phyloP scores from a whole-genome alignment of 2,329 filamentous ascomycete genomes.

The Furcasterigmium furcatum region DNA sequence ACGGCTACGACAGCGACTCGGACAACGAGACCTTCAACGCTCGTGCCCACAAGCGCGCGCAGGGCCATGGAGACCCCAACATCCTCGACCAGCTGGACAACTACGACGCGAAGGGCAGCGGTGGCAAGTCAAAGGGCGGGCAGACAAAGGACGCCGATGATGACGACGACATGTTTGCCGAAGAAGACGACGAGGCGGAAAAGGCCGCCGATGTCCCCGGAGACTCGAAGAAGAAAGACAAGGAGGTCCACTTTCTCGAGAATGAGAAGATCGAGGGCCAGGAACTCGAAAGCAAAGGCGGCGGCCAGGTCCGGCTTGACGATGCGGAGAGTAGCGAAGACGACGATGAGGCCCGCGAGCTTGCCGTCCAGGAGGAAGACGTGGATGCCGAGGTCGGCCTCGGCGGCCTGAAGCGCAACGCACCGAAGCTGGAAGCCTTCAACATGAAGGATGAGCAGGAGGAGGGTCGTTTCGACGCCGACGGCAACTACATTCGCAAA shows the following conservation, averaged over 20 bases:
- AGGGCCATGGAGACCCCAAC: slow-evolving; percentile 41
- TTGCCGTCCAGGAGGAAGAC: slow-evolving; percentile 71
- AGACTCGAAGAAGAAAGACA: slow-evolving; percentile 51
- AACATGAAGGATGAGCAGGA: slow-evolving; percentile 90
- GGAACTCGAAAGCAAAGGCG: slow-evolving; percentile 68
- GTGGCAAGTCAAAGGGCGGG: slow-evolving; percentile 25
- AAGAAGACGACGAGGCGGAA: slow-evolving; percentile 41
- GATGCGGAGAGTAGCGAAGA: slow-evolving; percentile 50
- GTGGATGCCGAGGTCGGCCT: slow-evolving; percentile 88
- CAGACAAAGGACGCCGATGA: slow-evolving; percentile 37
- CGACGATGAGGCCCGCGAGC: slow-evolving; percentile 68
- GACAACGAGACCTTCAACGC: slow-evolving; percentile 84
- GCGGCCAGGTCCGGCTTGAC: slow-evolving; percentile 65
- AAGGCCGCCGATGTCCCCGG: slow-evolving; percentile 25
- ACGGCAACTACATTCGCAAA: slow-evolving; percentile 88
- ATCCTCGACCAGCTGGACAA: slow-evolving; percentile 51
- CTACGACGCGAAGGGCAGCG: slow-evolving; percentile 43
- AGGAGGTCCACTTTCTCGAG: slow-evolving; percentile 60
- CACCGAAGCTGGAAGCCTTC: slow-evolving; percentile 93
- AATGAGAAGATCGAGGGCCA: slow-evolving; percentile 72
- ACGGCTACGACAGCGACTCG: slow-evolving; percentile 95
- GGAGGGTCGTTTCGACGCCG: slow-evolving; percentile 87
- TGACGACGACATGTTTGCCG: slow-evolving; percentile 82
- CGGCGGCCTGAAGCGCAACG: slow-evolving; percentile 87
- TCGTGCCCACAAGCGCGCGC: slow-evolving; percentile 60